Conservation (phyloP, 2,329 filamentous ascomycete species). For the Botrytis galanthina region DNA sequence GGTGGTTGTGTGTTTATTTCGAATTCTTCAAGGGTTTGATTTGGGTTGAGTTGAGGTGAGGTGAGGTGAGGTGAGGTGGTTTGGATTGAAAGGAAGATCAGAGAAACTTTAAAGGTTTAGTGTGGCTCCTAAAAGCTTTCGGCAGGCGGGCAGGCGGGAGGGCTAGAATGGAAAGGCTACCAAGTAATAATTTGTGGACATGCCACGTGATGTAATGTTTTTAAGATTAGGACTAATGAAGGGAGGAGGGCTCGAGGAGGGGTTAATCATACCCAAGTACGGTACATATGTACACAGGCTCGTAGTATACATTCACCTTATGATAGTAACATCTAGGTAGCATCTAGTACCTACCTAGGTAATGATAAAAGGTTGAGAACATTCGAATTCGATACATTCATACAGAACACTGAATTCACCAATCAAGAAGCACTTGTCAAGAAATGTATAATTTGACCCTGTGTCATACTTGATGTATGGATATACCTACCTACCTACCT, state of each 20-base stretch:
- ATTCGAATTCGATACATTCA: background rate
- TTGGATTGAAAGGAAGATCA: constrained; percentile 15
- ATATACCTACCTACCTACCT: background rate
- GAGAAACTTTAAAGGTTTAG: constrained; percentile 19
- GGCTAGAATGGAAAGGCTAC: background rate
- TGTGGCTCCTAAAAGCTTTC: constrained; percentile 12
- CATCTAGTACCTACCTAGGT: too few relatives aligned
- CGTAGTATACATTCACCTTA: background rate
- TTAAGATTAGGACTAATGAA: background rate
- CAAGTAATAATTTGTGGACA: background rate
- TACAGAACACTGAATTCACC: background rate
- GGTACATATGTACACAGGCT: background rate
- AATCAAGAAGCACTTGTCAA: background rate
- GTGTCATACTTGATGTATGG: background rate
- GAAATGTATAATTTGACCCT: background rate
- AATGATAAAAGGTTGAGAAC: background rate
- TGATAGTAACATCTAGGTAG: background rate
- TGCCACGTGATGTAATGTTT: background rate
- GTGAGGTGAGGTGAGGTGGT: constrained; percentile 10
- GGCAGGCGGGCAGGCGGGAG: constrained; percentile 14
- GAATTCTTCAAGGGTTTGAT: background rate
- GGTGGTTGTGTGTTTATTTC: constrained; percentile 2
- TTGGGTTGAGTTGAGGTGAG: background rate
- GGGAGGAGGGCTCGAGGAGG: background rate
- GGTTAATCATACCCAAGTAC: background rate